Evolutionary conservation across 1,139 yeast genomes (phyloP), one percentile per base, ranked within the genome.

Genomic region (Debaryomycetaceae sp.): DNA sequence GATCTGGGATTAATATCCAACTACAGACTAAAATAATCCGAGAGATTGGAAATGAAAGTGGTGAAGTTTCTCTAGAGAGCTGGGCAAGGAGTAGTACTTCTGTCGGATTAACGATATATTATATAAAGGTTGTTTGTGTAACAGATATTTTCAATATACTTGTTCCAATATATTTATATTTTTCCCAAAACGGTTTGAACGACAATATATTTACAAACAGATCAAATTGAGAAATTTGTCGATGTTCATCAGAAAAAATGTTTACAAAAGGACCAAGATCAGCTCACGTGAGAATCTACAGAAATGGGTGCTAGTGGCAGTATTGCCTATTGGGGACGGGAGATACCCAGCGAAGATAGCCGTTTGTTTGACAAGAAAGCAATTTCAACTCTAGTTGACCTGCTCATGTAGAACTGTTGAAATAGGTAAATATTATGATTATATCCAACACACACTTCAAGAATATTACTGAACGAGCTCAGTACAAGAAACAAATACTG

Each of bases 131-230:
- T 39, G 38, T 44, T 31, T 29, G 29, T 23, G 24, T 38, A 24
- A 14, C 20, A 34, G 38, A 39, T 41, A 44, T 42, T 44, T 44
- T 44, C 44, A 38, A 42, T 44, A 38, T 34, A 24, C 42, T 44
- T 24, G 38, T 34, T 41, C 42, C 24, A 38, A 31, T 38, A 36
- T 44, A 42, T 46, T 47, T 47, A 47, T 46, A 47, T 47, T 46
- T 40, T 43, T 33, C 45, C 45, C 22, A 43, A 43, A 36, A 13
- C 40, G 45, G 45, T 39, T 39, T 36, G 42, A 43, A 43, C 37
- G 36, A 37, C 36, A 45, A 45, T 43, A 44, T 49, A 51, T 50
- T 50, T 52, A 52, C 55, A 52, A 52, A 52, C 45, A 49, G 43
- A 44, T 41, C 55, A 37, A 49, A 51, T 49, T 45, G 48, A 52